phyloP scores from a whole-genome alignment of 495 filamentous ascomycete genomes.

The Aspergillus ellipticus region DNA sequence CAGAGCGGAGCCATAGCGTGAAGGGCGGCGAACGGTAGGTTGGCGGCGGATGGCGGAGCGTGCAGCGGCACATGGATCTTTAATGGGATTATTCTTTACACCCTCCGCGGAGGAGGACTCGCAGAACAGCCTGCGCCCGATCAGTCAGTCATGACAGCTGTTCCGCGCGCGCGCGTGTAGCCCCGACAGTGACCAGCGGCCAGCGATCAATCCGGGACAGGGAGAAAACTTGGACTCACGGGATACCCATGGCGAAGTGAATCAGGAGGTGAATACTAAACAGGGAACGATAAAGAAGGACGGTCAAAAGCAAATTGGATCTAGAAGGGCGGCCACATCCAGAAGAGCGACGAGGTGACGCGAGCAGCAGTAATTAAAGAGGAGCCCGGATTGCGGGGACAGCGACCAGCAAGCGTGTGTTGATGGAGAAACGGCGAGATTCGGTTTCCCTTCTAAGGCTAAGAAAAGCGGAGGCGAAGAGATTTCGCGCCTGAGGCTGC shows the following conservation, averaged over 20 bases:
- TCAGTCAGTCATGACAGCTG: slow-evolving; percentile 19
- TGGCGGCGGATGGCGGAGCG: slow-evolving; percentile 72
- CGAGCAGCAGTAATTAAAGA: slow-evolving; percentile 6
- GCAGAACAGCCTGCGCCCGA: slow-evolving; percentile 51
- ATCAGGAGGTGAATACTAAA: neutral
- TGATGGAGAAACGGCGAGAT: slow-evolving; percentile 24
- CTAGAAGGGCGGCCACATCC: slow-evolving; percentile 3
- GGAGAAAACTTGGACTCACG: slow-evolving; percentile 53
- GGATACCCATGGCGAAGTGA: slow-evolving; percentile 65
- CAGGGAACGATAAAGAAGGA: slow-evolving; percentile 8
- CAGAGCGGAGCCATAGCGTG: slow-evolving; percentile 28
- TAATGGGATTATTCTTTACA: slow-evolving; percentile 54
- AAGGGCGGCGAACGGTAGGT: slow-evolving; percentile 37
- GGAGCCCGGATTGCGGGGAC: slow-evolving; percentile 17
- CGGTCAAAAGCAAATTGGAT: slow-evolving; percentile 7
- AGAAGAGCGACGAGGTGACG: slow-evolving; percentile 10
- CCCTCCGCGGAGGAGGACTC: slow-evolving; percentile 48
- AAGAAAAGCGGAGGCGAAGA: slow-evolving; percentile 21
- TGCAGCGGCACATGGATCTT: slow-evolving; percentile 53
- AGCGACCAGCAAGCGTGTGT: slow-evolving; percentile 9
- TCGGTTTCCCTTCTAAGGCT: slow-evolving; percentile 17
- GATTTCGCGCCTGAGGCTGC: slow-evolving; percentile 16
- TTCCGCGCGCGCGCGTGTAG: slow-evolving; percentile 19
- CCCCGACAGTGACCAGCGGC: neutral
- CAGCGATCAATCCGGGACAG: slow-evolving; percentile 1